Evolutionary conservation across 306 rosid species (phyloP).

Genomic region (Citrullus amarus): DNA sequence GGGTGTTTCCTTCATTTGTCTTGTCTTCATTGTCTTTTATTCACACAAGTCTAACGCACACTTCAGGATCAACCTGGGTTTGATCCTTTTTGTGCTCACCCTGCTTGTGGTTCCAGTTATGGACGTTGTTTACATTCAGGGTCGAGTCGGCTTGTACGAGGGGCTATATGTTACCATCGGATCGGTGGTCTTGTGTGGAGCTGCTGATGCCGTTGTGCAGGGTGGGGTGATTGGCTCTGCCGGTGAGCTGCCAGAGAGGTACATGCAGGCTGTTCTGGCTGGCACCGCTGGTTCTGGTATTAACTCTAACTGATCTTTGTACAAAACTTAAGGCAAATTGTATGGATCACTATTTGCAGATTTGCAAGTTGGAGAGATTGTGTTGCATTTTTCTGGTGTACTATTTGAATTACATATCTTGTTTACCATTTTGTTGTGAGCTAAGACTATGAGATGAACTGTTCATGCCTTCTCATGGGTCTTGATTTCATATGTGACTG

Average conservation of each 20-base stretch:
- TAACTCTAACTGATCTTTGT: background rate
- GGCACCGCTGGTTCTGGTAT: slow-evolving; percentile 86
- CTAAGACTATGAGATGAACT: background rate
- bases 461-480: background rate
- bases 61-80: slow-evolving; percentile 56
- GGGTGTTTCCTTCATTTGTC: slow-evolving; percentile 37
- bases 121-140: slow-evolving; percentile 43
- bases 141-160: slow-evolving; percentile 57
- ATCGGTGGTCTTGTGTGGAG: slow-evolving; percentile 35
- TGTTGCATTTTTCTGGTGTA: background rate
- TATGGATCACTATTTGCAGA: background rate
- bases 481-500: background rate
- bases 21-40: slow-evolving; percentile 43
- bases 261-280: slow-evolving; percentile 77
- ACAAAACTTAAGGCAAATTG: background rate
- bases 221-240: slow-evolving; percentile 72
- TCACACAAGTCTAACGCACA: slow-evolving; percentile 44
- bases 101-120: slow-evolving; percentile 49
- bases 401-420: background rate
- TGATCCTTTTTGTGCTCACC: slow-evolving; percentile 37
- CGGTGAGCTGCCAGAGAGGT: slow-evolving; percentile 73
- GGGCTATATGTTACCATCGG: slow-evolving; percentile 59
- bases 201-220: slow-evolving; percentile 69
- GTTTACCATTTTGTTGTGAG: background rate
- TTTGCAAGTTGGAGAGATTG: background rate